Conservation (phyloP, 176 grass and related monocot genomes). For the Carex littledalei region DNA sequence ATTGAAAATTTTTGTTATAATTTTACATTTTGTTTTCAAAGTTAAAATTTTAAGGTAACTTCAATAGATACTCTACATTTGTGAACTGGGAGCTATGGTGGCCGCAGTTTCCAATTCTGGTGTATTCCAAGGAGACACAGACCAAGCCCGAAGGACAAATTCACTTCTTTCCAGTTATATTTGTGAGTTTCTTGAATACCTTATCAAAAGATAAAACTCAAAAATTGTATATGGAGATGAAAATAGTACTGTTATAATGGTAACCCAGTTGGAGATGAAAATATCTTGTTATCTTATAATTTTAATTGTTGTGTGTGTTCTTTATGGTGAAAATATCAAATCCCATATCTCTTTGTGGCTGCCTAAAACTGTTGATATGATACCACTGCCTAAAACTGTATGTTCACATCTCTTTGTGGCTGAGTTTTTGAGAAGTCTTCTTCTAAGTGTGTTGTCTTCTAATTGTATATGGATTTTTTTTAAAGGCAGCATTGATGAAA, state of each 20-base stretch:
- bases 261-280: background rate
- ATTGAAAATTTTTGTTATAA: background rate
- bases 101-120: conserved; percentile 67
- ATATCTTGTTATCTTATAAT: too few relatives aligned
- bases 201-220: background rate
- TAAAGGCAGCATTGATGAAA: too few relatives aligned
- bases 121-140: conserved; percentile 94
- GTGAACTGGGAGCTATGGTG: conserved; percentile 97
- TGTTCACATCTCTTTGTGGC: too few relatives aligned
- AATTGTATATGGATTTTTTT: too few relatives aligned
- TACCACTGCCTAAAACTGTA: too few relatives aligned
- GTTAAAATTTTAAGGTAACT: background rate
- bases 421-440: too few relatives aligned
- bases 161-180: conserved; percentile 97
- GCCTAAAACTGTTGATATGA: too few relatives aligned
- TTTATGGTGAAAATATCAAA: too few relatives aligned
- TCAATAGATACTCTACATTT: conserved; percentile 73
- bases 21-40: background rate
- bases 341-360: too few relatives aligned
- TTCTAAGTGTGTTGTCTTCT: too few relatives aligned
- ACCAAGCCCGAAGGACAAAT: conserved; percentile 84
- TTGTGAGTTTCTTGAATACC: conserved; percentile 35
- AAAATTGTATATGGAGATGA: background rate
- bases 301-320: too few relatives aligned
- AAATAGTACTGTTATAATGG: background rate